Base-by-base conservation (phyloP, 352 stramenopile genomes). In the Blastocystis sp. region DNA sequence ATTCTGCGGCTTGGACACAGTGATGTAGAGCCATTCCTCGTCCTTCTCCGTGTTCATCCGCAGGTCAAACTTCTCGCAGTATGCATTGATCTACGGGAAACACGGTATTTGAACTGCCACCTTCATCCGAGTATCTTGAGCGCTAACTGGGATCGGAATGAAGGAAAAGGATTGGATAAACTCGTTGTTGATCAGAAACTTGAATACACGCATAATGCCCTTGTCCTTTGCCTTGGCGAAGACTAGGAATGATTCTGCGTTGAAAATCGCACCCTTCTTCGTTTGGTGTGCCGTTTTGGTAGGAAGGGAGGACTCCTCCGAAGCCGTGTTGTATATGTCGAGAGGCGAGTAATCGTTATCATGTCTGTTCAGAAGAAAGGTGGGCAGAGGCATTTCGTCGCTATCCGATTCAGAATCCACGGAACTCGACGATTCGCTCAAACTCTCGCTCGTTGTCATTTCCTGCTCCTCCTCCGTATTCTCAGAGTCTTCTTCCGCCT, bases 41-140 rank as follows among this genome's bases (percentile, higher is more conserved):
- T 62, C 70, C 59, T 81, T 81, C 45, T 65, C 48, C 65, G 70
- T 81, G 28, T 81, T 11, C 70, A 81, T 81, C 52, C 14, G 48
- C 41, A 81, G 41, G 65, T 62, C 41, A 66, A 81, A 81, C 70
- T 81, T 81, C 10, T 81, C 70, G 53, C 70, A 81, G 59, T 48
- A 64, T n/a, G 9, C 65, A 66, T 81, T 64, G 43, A 81, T 81
- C 70, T 81, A 64, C 3, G 5, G 3, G 41, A n/a, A 66, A 81
- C 23, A 64, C 4, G 19, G 38, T 48, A 21, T 45, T 62, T 28
- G 1, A 23, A 53, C 21, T 40, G 43, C 2, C 48, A 81, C 70
- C 34, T 34, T 81, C 10, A 66, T 81, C n/a, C 70, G 14, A 41
- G 65, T 66, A 21, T 65, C 14, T 38, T 53, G 28, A 10, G 70